Evolutionary conservation across 495 filamentous ascomycete genomes (phyloP), one percentile per base, ranked within the genome.

Genomic region (Penicillium angulare): DNA sequence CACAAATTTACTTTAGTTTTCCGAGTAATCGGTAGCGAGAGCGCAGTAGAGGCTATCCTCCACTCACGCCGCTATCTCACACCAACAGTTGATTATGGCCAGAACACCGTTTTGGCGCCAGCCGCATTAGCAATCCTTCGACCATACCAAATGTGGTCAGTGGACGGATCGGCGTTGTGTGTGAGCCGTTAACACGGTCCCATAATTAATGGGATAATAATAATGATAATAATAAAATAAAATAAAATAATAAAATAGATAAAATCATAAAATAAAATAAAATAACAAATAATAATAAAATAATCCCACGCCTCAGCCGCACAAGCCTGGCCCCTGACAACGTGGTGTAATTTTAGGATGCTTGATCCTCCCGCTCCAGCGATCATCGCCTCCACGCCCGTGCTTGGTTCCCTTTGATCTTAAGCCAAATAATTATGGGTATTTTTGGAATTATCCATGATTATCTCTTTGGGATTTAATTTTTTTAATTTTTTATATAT

Each of bases 281-380:
- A 34, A 20, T n/a, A 17, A n/a, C 9, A 26, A 21, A 23, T 22
- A 44, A 46, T 32, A 16, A 26, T 16, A 22, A 39, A 46, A 38
- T 23, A 36, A 32, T 43, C 42, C 16, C 33, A 49, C 56, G 54
- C 55, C 61, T 64, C 61, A 64, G 61, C 61, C 61, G 61, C 61
- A 64, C 40, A n/a, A n/a, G n/a, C n/a, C n/a, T n/a, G n/a, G n/a
- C 13, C 22, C 36, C 22, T 40, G 46, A 40, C 46, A 39, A 49
- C 33, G 46, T 49, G 35, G 34, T 49, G 43, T 47, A 42, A 53
- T 47, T 34, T 48, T 47, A 47, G 50, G 35, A 61, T 32, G 32
- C 54, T 62, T 65, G 62, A 65, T 65, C 62, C 51, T 65, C 62
- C 62, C 62, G 61, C 55, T 52, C n/a, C n/a, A n/a, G n/a, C 54